A percentile compares a stretch with the other conserved stretches of the same genome.
phyloP scores from a whole-genome alignment of 345 rosid genomes.

The Brassica juncea region DNA sequence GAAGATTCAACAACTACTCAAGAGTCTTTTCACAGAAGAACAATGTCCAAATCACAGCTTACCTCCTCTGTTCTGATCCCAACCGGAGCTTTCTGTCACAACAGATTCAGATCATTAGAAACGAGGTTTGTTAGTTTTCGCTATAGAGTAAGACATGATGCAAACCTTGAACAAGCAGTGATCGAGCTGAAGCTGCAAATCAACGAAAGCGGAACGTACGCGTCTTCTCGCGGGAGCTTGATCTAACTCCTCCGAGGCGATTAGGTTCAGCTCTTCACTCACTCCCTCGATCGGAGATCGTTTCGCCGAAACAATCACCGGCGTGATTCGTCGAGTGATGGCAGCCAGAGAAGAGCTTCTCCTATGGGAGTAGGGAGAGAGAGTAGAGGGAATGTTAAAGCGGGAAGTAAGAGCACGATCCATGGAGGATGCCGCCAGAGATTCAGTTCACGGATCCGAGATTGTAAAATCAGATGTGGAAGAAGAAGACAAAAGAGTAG shows the following conservation, averaged over 20 bases:
- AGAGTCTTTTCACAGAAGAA: neutral
- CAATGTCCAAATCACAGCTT: conserved; percentile 12
- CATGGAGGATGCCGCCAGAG: conserved; percentile 21
- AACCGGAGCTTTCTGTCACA: conserved; percentile 65
- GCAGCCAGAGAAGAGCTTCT: neutral
- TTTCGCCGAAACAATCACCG: conserved; percentile 22
- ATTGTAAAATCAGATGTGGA: neutral
- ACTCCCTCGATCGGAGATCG: conserved; percentile 54
- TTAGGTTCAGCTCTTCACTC: conserved; percentile 63
- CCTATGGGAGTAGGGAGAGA: neutral
- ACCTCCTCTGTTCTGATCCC: conserved; percentile 87
- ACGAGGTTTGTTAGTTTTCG: neutral
- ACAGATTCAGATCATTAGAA: conserved; percentile 24
- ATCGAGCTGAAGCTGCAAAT: conserved; percentile 72
- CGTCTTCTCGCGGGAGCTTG: conserved; percentile 69
- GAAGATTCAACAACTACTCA: neutral
- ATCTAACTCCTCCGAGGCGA: conserved; percentile 71
- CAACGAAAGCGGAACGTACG: conserved; percentile 70
- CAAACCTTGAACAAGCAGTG: conserved; percentile 78
- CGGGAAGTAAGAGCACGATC: conserved; percentile 33
- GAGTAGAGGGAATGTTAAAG: conserved; percentile 3
- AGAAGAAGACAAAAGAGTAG: conserved; percentile 25
- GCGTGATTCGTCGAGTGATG: neutral
- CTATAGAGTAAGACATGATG: neutral
- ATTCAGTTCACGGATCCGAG: conserved; percentile 18